These are phyloP conservation scores for Herpotrichia juniperi DNA, from an alignment of 2,329 filamentous ascomycete genomes.

Conservation along the genomic window DNA sequence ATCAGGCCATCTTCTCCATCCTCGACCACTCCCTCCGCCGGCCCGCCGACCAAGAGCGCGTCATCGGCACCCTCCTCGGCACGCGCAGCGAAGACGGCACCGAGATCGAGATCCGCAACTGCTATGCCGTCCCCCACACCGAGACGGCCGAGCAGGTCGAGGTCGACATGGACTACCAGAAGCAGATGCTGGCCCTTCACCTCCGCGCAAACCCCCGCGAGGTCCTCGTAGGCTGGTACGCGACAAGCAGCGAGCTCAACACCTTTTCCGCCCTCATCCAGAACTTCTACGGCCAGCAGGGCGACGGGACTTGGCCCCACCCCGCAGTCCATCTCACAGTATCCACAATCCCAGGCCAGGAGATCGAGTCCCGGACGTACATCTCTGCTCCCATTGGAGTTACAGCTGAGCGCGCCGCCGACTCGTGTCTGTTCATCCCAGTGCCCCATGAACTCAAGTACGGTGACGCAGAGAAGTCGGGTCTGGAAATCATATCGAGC, in stretches of 20 bases:
- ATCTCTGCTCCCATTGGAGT: conserved; percentile 95
- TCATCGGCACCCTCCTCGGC: conserved; percentile 95
- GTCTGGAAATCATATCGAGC: conserved; percentile 81
- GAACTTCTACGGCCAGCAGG: conserved; percentile 98
- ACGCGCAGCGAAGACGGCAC: conserved; percentile 94
- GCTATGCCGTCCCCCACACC: conserved; percentile 97
- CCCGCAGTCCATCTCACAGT: conserved; percentile 98
- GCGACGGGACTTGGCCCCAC: conserved; percentile 95
- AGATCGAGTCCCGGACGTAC: conserved; percentile 90
- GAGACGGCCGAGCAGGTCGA: conserved; percentile 99
- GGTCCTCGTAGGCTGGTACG: conserved; percentile 96
- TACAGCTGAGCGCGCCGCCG: conserved; percentile 90
- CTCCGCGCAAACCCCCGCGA: conserved; percentile 94
- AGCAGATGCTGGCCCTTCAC: conserved; percentile 96
- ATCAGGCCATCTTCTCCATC: conserved; percentile 67
- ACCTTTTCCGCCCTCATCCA: conserved; percentile 98
- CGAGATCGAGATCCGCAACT: conserved; percentile 93
- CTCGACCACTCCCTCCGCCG: conserved; percentile 92
- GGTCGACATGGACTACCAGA: conserved; percentile 99
- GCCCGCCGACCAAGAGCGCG: conserved; percentile 89
- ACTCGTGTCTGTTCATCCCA: conserved; percentile 96
- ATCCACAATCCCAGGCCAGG: conserved; percentile 83
- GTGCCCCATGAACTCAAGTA: conserved; percentile 95
- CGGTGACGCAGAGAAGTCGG: conserved; percentile 76
- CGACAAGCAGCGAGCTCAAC: conserved; percentile 95